phyloP scores from a whole-genome alignment of 345 rosid species.

The rapeseed (Brassica napus) region Da-Ae NC_063434.1:9880501-9881000 shows the following conservation, averaged over 20 bases:
- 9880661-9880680: constrained; percentile 85
- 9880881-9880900: neutral
- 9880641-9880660: constrained; percentile 95
- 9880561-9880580: constrained; percentile 2
- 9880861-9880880: constrained; percentile 23
- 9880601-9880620: constrained; percentile 60
- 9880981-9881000: constrained; percentile 1
- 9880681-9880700: constrained; percentile 49
- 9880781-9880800: neutral
- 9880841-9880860: constrained; percentile 97
- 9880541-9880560: neutral
- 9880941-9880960: neutral
- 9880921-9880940: too few relatives aligned
- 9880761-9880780: neutral
- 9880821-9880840: constrained; percentile 67
- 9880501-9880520: constrained; percentile 96
- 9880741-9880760: neutral
- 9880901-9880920: neutral
- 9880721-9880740: neutral
- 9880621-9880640: constrained; percentile 79
- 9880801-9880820: constrained; percentile 67
- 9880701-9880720: neutral
- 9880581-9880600: neutral
- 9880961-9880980: neutral
- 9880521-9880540: constrained; percentile 42